Evolutionary conservation across 2,329 filamentous ascomycete genomes (phyloP).

Genomic region (Lachnellula occidentalis): DNA sequence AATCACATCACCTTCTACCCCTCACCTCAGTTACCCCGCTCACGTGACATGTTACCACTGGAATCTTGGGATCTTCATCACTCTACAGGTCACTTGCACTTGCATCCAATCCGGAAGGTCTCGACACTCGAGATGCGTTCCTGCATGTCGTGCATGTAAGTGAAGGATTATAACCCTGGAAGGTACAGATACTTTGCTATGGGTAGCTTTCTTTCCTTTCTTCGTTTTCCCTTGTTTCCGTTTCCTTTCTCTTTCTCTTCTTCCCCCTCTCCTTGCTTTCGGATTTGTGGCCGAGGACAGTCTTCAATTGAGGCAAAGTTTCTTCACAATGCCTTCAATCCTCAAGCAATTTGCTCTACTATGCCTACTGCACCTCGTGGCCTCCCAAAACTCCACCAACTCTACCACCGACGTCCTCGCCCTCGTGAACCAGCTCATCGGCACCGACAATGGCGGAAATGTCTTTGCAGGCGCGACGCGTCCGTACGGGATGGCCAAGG

Average conservation of each 20-base stretch:
- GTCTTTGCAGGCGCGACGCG: constrained; percentile 52
- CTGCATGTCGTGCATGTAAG: background rate
- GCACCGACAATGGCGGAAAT: constrained; percentile 29
- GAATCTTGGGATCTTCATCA: background rate
- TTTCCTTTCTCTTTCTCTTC: background rate
- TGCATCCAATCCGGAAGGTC: background rate
- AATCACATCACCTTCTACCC: background rate
- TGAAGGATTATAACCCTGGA: background rate
- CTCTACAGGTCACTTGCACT: background rate
- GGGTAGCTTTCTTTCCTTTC: background rate
- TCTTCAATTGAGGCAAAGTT: background rate
- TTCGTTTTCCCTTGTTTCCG: background rate
- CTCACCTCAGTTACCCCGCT: background rate
- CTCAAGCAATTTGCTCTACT: background rate
- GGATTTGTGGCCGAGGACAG: background rate
- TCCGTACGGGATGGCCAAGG: constrained; percentile 47
- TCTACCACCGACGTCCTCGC: background rate
- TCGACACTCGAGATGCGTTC: background rate
- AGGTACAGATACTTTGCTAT: background rate
- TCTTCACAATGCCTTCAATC: background rate
- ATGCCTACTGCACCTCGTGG: background rate
- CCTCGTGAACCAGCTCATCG: constrained; percentile 1
- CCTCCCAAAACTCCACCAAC: background rate
- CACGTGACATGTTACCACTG: background rate
- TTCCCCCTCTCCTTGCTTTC: background rate